Evolutionary conservation across 2,329 filamentous ascomycete species (phyloP), one percentile per base, ranked within the genome.

Genomic region (Purpureocillium lavendulum): DNA sequence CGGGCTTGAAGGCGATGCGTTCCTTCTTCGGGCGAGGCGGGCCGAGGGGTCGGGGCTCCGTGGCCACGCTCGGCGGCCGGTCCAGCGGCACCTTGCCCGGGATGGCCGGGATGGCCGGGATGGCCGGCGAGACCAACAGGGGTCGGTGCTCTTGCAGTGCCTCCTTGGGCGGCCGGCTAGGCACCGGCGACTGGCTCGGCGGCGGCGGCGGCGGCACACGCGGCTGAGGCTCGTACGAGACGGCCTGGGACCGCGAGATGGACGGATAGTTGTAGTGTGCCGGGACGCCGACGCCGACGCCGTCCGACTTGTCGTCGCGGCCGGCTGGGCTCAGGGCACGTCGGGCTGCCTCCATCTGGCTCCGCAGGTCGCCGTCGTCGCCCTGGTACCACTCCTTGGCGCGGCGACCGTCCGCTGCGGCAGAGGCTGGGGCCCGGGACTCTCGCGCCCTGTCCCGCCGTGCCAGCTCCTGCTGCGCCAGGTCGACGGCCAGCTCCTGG

Each of bases 381-480:
- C 21, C 21, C 21, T 26, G 21, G 21, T 26, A 26, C 21, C 21
- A 26, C 6, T 26, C 21, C 21, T 26, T 26, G 6, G 10, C 21
- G 21, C 21, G 21, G 6, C 10, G 21, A 26, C 21, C 21, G 10
- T 26, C 21, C 10, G 21, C 21, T 26, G 6, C 21, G 6, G 21
- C 6, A 26, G 17, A 17, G 8, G 15, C 35, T 8, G 75, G 70
- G 47, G 77, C 71, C 26, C 73, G 70, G 18, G 71, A 75, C 10
- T 70, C 72, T 46, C 66, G 73, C 44, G 69, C 71, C 12, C 74
- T 77, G 50, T 84, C 80, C 47, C 87, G 71, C 32, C 84, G 71
- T 40, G 65, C 69, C 41, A 88, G 73, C 59, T 94, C 87, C 40
- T 75, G 75, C 45, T 82, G 79, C 1, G 87, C 87, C 24, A 94